These are phyloP conservation scores for Caloboletus firmus DNA, from an alignment of 1,284 basidiomycete species.

Conservation along the genomic window DNA sequence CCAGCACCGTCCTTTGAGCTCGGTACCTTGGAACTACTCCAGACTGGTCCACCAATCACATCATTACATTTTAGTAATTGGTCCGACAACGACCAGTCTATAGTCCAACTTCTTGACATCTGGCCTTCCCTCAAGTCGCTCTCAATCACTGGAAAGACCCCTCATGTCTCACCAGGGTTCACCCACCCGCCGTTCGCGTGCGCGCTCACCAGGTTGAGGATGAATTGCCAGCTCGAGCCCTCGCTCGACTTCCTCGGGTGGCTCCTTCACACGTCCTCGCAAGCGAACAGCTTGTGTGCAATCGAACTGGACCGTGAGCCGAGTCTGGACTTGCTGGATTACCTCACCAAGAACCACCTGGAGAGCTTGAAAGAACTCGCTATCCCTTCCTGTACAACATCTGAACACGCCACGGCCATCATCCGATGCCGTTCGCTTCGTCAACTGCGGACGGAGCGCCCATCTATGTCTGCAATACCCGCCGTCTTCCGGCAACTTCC, in stretches of 20 bases:
- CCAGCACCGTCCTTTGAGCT: constrained; percentile 57
- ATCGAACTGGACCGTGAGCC: constrained; percentile 62
- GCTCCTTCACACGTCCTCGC: constrained; percentile 59
- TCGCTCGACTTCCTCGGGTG: constrained; percentile 61
- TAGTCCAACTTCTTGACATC: constrained; percentile 60
- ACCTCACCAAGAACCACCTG: constrained; percentile 50
- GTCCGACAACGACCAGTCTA: constrained; percentile 59
- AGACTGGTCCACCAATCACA: constrained; percentile 53
- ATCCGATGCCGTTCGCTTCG: constrained; percentile 49
- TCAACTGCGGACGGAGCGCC: constrained; percentile 53
- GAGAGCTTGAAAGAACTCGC: constrained; percentile 51
- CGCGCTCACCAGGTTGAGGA: constrained; percentile 50
- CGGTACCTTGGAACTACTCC: constrained; percentile 50
- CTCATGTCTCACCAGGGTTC: constrained; percentile 45
- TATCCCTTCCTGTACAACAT: constrained; percentile 52
- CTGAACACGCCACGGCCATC: constrained; percentile 48
- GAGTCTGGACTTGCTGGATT: constrained; percentile 49
- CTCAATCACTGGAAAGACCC: constrained; percentile 57
- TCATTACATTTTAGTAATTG: constrained; percentile 66
- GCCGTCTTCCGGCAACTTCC: constrained; percentile 53
- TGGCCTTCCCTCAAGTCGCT: constrained; percentile 59
- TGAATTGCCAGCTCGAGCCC: constrained; percentile 61
- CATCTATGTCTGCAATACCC: constrained; percentile 40
- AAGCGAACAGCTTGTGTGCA: constrained; percentile 43
- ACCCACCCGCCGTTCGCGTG: constrained; percentile 46